These are phyloP conservation scores for Neoarthrinium moseri DNA, from an alignment of 2,329 filamentous ascomycete genomes.

Conservation along the genomic window DNA sequence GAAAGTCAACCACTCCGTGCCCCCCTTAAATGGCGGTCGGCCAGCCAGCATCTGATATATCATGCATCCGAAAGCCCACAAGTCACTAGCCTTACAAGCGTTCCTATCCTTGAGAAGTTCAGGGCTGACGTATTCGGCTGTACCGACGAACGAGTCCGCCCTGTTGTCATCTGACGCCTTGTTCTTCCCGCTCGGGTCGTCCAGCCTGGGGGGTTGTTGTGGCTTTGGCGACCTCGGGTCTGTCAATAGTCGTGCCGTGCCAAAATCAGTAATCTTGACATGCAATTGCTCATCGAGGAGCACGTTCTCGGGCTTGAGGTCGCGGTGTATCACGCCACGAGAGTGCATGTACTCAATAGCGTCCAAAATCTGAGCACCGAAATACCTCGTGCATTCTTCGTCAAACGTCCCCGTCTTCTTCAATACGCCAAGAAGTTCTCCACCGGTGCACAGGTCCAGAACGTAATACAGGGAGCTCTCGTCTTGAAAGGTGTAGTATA, in stretches of 20 bases:
- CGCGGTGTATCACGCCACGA: constrained; percentile 91
- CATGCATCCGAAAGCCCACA: constrained; percentile 99
- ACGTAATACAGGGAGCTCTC: constrained; percentile 96
- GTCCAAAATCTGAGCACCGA: constrained; percentile 92
- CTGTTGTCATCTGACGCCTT: constrained; percentile 62
- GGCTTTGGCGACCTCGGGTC: constrained; percentile 48
- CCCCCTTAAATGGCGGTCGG: constrained; percentile 94
- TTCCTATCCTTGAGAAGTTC: constrained; percentile 96
- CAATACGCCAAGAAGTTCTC: constrained; percentile 86
- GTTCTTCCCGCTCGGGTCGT: constrained; percentile 33
- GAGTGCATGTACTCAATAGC: constrained; percentile 98
- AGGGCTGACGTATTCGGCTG: constrained; percentile 96
- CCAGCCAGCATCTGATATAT: constrained; percentile 94
- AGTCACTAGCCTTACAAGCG: constrained; percentile 93
- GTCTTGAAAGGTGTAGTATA: constrained; percentile 99
- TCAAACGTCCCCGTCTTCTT: constrained; percentile 96
- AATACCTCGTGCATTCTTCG: constrained; percentile 90
- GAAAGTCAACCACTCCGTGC: constrained; percentile 94
- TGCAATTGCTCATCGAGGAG: constrained; percentile 94
- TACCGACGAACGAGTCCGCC: constrained; percentile 94
- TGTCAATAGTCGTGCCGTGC: constrained; percentile 90
- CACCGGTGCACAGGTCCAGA: constrained; percentile 86
- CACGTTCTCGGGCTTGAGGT: constrained; percentile 96
- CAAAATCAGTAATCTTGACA: constrained; percentile 98
- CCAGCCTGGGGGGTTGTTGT: constrained; percentile 29